Conservation (phyloP, 2,329 filamentous ascomycete genomes). For the Fusarium tuaranense region DNA sequence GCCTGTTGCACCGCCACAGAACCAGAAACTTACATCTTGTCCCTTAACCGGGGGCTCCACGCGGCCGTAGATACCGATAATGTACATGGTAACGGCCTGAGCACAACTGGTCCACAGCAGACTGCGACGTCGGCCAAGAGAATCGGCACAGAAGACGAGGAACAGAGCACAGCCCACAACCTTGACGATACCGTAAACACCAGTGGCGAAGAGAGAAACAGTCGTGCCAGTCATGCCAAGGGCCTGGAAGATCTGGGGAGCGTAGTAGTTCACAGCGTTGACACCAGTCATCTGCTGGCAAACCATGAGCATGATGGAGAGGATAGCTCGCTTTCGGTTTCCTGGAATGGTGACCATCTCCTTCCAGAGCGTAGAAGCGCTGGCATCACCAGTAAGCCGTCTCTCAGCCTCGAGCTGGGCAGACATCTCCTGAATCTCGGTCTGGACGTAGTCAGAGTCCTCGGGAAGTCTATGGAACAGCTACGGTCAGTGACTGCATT, state of each 20-base stretch:
- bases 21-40: conserved; percentile 51
- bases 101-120: conserved; percentile 74
- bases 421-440: conserved; percentile 71
- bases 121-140: conserved; percentile 71
- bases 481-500: not conserved
- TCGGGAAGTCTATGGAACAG: conserved; percentile 57
- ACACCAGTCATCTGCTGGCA: conserved; percentile 81
- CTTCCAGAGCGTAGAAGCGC: conserved; percentile 67
- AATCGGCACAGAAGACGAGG: conserved; percentile 75
- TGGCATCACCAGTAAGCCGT: conserved; percentile 64
- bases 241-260: conserved; percentile 75
- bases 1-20: not conserved
- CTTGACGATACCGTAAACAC: conserved; percentile 80
- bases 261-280: conserved; percentile 70
- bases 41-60: conserved; percentile 68
- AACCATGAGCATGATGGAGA: conserved; percentile 71
- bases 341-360: conserved; percentile 72
- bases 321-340: conserved; percentile 73
- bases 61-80: conserved; percentile 78
- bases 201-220: conserved; percentile 76
- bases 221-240: conserved; percentile 69
- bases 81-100: conserved; percentile 73
- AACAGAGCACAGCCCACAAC: conserved; percentile 73
- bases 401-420: conserved; percentile 72
- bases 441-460: conserved; percentile 66